Conservation (phyloP, 1,284 basidiomycete species). For the Xerocomus nothofagi region DNA sequence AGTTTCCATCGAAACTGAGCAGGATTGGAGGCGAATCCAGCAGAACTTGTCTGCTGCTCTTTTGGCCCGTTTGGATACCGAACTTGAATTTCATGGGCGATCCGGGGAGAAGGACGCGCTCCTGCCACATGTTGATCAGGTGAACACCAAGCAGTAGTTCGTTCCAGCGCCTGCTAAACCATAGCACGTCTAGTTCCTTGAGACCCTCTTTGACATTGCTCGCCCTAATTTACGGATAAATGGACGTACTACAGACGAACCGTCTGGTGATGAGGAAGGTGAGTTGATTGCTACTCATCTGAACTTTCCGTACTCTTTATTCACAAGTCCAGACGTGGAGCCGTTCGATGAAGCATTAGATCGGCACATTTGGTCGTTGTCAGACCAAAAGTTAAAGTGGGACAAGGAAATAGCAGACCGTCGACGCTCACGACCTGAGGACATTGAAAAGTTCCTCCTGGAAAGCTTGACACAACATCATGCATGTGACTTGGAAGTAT, state of each 20-base stretch:
- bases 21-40: slow-evolving; percentile 62
- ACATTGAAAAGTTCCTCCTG: slow-evolving; percentile 49
- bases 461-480: slow-evolving; percentile 24
- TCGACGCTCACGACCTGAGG: slow-evolving; percentile 54
- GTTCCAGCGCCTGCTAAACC: slow-evolving; percentile 5
- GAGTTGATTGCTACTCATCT: slow-evolving; percentile 8
- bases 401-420: slow-evolving; percentile 64
- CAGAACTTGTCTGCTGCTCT: slow-evolving; percentile 48
- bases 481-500: slow-evolving; percentile 8
- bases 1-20: slow-evolving; percentile 59
- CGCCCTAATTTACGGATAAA: slow-evolving; percentile 77
- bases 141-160: slow-evolving; percentile 25
- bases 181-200: slow-evolving; percentile 49
- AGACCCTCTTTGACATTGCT: slow-evolving; percentile 60
- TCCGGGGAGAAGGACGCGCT: slow-evolving; percentile 46
- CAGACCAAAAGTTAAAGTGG: slow-evolving; percentile 65
- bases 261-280: slow-evolving; percentile 50
- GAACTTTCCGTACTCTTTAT: neutral
- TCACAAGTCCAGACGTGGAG: slow-evolving; percentile 55
- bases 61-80: slow-evolving; percentile 43
- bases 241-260: slow-evolving; percentile 68
- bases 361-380: slow-evolving; percentile 68
- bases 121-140: slow-evolving; percentile 50
- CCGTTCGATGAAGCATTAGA: slow-evolving; percentile 81
- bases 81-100: slow-evolving; percentile 37